Evolutionary conservation across 768 basidiomycete genomes (phyloP).

Genomic region (Lactarius sp.): DNA sequence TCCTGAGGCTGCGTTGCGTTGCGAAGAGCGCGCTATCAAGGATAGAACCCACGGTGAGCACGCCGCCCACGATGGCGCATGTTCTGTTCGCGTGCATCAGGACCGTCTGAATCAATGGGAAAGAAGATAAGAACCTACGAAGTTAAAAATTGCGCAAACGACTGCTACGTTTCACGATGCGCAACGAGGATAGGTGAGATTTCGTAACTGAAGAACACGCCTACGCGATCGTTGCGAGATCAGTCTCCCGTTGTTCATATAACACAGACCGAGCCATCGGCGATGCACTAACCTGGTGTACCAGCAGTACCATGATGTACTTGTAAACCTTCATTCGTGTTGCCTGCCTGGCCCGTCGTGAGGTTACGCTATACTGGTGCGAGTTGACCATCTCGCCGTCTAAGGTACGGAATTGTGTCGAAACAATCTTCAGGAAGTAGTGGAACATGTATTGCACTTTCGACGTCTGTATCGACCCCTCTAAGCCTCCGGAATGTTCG

Average conservation of each 20-base stretch:
- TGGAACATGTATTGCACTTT: conserved; percentile 94
- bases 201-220: conserved; percentile 90
- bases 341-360: conserved; percentile 51
- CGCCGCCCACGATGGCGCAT: conserved; percentile 96
- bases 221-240: conserved; percentile 32
- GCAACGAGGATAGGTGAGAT: conserved; percentile 90
- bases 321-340: conserved; percentile 58
- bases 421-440: conserved; percentile 98
- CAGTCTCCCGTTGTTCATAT: neutral
- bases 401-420: conserved; percentile 87
- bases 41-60: conserved; percentile 88
- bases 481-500: neutral
- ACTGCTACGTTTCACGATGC: conserved; percentile 86
- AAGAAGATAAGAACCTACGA: conserved; percentile 54
- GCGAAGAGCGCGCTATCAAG: conserved; percentile 85
- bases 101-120: neutral
- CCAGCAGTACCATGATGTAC: conserved; percentile 71
- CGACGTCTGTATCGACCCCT: conserved; percentile 46
- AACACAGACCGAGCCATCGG: neutral
- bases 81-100: conserved; percentile 50
- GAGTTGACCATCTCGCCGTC: conserved; percentile 74
- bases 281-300: conserved; percentile 54
- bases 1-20: conserved; percentile 70
- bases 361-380: conserved; percentile 95
- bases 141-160: conserved; percentile 96